A percentile compares a stretch with the other conserved stretches of the same genome.
These are phyloP conservation scores for Verticillium tricorpus DNA, from an alignment of 2,329 filamentous ascomycete species.

Conservation along the genomic window DNA sequence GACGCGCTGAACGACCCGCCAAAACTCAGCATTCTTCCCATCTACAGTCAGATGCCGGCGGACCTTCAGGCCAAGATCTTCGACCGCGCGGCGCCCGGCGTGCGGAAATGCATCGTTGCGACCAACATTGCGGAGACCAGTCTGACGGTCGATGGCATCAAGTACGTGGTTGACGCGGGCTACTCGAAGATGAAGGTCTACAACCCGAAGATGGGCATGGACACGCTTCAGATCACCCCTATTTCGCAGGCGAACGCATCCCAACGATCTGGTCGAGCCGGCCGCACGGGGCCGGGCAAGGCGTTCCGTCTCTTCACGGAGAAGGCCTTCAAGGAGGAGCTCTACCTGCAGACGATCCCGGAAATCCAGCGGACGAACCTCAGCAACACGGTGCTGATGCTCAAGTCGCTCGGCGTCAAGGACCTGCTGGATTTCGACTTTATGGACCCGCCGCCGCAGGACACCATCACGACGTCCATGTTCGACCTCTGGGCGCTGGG, in stretches of 20 bases:
- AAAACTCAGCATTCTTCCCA: constrained; percentile 89
- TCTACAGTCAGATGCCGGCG: constrained; percentile 99
- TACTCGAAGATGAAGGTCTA: constrained; percentile 99
- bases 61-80: constrained; percentile 98
- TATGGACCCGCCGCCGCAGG: constrained; percentile 97
- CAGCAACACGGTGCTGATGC: constrained; percentile 85
- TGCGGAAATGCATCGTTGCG: constrained; percentile 95
- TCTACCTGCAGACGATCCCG: constrained; percentile 95
- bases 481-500: constrained; percentile 97
- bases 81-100: constrained; percentile 81
- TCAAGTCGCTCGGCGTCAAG: constrained; percentile 92
- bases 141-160: constrained; percentile 96
- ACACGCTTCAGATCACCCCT: constrained; percentile 94
- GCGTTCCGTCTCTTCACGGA: constrained; percentile 94
- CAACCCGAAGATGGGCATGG: constrained; percentile 99
- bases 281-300: constrained; percentile 91
- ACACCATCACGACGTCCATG: constrained; percentile 93
- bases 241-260: constrained; percentile 96
- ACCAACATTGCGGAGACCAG: constrained; percentile 99
- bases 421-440: constrained; percentile 97
- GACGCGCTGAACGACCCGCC: constrained; percentile 90
- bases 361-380: constrained; percentile 97
- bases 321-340: constrained; percentile 88
- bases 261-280: constrained; percentile 88
- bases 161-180: constrained; percentile 95